Percentiles rank a stretch among this genome's conserved stretches.
These are phyloP conservation scores for Aulographum hederae DNA, from an alignment of 2,329 filamentous ascomycete genomes.

Conservation along the genomic window DNA sequence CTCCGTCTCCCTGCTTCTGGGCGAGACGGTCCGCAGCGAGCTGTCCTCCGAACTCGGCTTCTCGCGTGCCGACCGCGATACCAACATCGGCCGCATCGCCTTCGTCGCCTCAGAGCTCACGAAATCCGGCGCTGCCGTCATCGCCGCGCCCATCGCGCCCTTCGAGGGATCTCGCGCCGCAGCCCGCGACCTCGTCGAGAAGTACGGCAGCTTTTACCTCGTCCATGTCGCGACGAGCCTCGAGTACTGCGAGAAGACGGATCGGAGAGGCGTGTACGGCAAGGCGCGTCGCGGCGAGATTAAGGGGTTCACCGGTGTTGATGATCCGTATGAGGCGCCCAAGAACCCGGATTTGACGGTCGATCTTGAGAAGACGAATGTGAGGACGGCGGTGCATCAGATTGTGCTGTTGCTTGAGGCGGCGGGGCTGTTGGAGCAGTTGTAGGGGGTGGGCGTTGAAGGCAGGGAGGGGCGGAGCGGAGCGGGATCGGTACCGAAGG, in stretches of 20 bases:
- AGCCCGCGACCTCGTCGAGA: constrained; percentile 72
- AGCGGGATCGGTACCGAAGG: no score
- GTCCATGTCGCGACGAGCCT: constrained; percentile 87
- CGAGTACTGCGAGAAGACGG: constrained; percentile 86
- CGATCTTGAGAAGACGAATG: constrained; percentile 68
- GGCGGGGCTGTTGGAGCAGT: constrained; percentile 64
- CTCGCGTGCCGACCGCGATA: constrained; percentile 78
- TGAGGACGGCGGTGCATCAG: constrained; percentile 89
- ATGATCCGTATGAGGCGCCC: constrained; percentile 87
- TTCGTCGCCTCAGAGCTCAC: constrained; percentile 94
- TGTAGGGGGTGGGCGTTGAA: no score
- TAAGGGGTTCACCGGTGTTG: constrained; percentile 95
- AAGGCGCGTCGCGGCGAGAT: constrained; percentile 76
- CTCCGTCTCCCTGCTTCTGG: constrained; percentile 81
- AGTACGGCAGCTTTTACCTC: constrained; percentile 82
- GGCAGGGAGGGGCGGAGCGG: no score
- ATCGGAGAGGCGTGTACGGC: constrained; percentile 78
- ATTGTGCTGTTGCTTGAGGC: constrained; percentile 87
- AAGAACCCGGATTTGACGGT: constrained; percentile 68
- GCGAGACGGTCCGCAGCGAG: constrained; percentile 86
- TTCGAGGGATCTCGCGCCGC: constrained; percentile 62
- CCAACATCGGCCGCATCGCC: constrained; percentile 88
- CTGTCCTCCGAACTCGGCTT: constrained; percentile 92
- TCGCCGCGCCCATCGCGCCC: constrained; percentile 88
- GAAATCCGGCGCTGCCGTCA: constrained; percentile 80